Conservation (phyloP, 208 protist genomes). For the Jaenimonas drosophilae region DNA sequence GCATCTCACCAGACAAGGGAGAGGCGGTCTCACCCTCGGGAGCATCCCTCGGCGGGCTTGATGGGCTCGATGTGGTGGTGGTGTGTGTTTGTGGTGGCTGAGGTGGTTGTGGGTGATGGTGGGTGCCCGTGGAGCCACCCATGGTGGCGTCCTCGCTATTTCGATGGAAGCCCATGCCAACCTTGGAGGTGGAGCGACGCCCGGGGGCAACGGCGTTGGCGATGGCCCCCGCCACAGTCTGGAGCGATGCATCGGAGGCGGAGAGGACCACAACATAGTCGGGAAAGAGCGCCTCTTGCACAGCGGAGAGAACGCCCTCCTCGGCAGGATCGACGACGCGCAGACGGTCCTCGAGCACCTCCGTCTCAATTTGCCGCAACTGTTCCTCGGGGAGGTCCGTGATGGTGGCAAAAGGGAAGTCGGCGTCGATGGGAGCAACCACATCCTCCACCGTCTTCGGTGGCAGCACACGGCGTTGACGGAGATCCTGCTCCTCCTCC, state of each 20-base stretch:
- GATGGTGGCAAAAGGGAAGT: slow-evolving; percentile 46
- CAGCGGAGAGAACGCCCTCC: slow-evolving; percentile 38
- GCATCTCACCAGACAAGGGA: background rate
- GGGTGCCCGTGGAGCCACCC: background rate
- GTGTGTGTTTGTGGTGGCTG: background rate
- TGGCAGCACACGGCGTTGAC: slow-evolving; percentile 10
- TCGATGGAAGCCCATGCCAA: background rate
- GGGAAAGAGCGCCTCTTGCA: slow-evolving; percentile 55
- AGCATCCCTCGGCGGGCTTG: background rate
- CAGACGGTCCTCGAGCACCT: background rate
- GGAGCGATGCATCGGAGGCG: slow-evolving; percentile 20
- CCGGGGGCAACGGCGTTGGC: background rate
- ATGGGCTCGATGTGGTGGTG: background rate
- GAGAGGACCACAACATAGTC: slow-evolving; percentile 48
- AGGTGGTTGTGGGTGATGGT: background rate
- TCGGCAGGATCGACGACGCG: slow-evolving; percentile 5
- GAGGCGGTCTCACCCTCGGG: background rate
- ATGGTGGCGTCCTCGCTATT: background rate
- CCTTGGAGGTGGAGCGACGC: background rate
- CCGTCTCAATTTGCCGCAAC: slow-evolving; percentile 5
- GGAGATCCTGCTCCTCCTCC: slow-evolving; percentile 13
- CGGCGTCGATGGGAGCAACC: slow-evolving; percentile 32
- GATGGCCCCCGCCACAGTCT: slow-evolving; percentile 20
- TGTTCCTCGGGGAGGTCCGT: slow-evolving; percentile 33
- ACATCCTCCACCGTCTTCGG: slow-evolving; percentile 12